These are phyloP conservation scores for Capsicum baccatum DNA, from an alignment of 257 asterid species.

Conservation along the genomic window DNA sequence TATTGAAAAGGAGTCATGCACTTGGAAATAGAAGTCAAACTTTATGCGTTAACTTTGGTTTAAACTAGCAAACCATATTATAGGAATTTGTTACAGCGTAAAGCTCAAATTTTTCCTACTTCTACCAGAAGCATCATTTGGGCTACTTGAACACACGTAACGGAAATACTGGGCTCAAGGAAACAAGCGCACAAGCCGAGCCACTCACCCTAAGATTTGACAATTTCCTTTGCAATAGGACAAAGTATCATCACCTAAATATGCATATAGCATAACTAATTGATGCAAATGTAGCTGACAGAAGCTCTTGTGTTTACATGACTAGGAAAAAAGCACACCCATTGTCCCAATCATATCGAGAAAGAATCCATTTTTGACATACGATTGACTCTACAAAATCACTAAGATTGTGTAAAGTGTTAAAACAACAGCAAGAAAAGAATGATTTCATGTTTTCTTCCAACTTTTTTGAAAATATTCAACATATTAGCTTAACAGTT, in stretches of 20 bases:
- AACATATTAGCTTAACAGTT: background rate
- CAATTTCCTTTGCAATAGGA: background rate
- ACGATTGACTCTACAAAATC: background rate
- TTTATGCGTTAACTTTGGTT: background rate
- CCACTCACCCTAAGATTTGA: background rate
- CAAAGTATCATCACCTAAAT: slow-evolving; percentile 11
- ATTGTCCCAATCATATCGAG: background rate
- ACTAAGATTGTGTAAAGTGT: background rate
- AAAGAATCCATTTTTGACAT: background rate
- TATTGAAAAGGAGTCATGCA: background rate
- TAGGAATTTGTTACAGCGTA: background rate
- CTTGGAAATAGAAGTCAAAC: background rate
- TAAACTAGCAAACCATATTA: background rate
- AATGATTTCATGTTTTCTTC: background rate
- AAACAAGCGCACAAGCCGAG: background rate
- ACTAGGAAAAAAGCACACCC: background rate
- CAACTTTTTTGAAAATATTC: background rate
- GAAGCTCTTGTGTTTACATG: background rate
- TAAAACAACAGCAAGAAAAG: background rate
- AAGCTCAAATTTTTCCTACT: background rate
- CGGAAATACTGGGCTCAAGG: background rate
- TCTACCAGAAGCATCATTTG: slow-evolving; percentile 17
- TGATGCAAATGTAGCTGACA: background rate
- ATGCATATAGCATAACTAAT: background rate
- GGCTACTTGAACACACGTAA: background rate